Conservation (phyloP, 2,329 filamentous ascomycete species). For the Furcasterigmium furcatum region DNA sequence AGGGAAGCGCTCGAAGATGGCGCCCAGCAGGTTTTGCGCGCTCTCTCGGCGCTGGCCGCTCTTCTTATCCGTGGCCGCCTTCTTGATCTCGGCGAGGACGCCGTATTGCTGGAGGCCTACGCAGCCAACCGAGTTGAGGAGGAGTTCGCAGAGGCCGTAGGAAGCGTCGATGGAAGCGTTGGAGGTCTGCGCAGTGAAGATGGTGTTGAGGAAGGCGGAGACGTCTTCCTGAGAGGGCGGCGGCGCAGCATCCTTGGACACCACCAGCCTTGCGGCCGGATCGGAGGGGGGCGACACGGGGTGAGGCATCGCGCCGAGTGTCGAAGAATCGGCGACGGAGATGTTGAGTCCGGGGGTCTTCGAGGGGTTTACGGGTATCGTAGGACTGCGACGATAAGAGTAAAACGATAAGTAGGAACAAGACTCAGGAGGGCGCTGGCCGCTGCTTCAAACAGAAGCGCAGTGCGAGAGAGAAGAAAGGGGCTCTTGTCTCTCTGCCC, state of each 20-base stretch:
- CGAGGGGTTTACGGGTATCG: not conserved
- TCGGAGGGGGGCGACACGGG: constrained; percentile 40
- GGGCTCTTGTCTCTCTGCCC: constrained; percentile 11
- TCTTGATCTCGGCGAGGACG: constrained; percentile 53
- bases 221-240: constrained; percentile 66
- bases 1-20: constrained; percentile 88
- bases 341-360: not conserved
- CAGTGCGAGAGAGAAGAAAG: not conserved
- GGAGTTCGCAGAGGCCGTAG: constrained; percentile 58
- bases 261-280: constrained; percentile 29
- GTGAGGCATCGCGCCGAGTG: constrained; percentile 41
- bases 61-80: constrained; percentile 93
- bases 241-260: constrained; percentile 44
- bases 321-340: constrained; percentile 1
- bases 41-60: constrained; percentile 80
- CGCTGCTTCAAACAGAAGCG: constrained; percentile 8
- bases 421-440: constrained; percentile 5
- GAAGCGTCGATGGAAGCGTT: constrained; percentile 64
- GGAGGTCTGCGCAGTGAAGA: constrained; percentile 68
- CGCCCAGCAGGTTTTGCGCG: constrained; percentile 91
- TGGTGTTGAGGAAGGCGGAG: constrained; percentile 58
- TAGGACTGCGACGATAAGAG: not conserved
- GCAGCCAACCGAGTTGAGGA: constrained; percentile 52
- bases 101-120: constrained; percentile 51
- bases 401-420: not conserved